Base-by-base conservation (phyloP, 306 rosid species). In the Quercus rubra region DNA sequence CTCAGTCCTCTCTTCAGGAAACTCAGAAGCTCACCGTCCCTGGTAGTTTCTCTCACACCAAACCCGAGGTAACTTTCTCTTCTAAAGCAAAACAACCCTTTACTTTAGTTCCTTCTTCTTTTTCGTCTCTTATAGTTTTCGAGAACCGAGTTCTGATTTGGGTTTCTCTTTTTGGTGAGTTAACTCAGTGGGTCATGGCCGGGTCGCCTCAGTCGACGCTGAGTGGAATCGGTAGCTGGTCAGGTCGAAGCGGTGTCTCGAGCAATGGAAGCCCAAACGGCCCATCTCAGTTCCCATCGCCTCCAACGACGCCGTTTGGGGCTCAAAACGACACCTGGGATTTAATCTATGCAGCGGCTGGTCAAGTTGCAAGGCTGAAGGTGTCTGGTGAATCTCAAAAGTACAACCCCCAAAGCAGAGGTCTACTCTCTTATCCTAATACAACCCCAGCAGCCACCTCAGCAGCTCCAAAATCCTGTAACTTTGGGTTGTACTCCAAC, bases 171-270 rank as follows among this genome's bases (percentile, higher is more conserved):
- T 9, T 9, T 12, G 62, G 11, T 78, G 21, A 66, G 27, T 10
- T 21, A 13, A 6, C 76, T 56, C 80, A 86, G 86, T 71, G 83
- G 80, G 91, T 30, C 3, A 1, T 74, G n/a, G 80, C 93, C 17
- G 85, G 89, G 9, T 94, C 98, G 2, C 97, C 97, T 4, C 93
- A 92, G 89, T 94, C 98, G 5, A 91, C 83, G 12, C 82, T 92
- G 31, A 78, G 86, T 46, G 96, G 98, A 73, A 73, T 89, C 71
- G 97, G 94, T 1, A 78, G 90, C 88, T 89, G 96, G 91, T 88
- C 96, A 0, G 83, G 80, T 35, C 78, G 88, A 1, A 87, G 92
- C 6, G 72, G 46, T 8, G 56, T 76, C 11, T 91, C 93, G 1
- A 85, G 91, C 30, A 88, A 93, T 10, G 94, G 92, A 20, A 93